Conservation (phyloP, 306 rosid species). For the Fragaria ananassa region DNA sequence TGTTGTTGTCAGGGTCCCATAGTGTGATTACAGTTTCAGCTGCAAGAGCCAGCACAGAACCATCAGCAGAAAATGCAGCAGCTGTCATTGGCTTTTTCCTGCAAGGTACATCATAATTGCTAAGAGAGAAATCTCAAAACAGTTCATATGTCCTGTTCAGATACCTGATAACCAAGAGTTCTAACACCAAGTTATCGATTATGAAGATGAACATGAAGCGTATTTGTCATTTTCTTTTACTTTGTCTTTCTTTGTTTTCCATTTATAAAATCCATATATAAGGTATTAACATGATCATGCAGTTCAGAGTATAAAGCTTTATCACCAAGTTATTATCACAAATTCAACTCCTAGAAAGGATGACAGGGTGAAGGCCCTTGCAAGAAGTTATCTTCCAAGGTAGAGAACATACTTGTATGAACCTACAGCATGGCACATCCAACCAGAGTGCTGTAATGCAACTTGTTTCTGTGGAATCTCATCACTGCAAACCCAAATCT, state of each 20-base stretch:
- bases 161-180: slow-evolving; percentile 6
- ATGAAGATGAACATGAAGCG: not conserved
- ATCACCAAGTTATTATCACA: not conserved
- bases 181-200: not conserved
- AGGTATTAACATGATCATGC: not conserved
- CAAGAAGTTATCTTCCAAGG: slow-evolving; percentile 6
- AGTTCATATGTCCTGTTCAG: not conserved
- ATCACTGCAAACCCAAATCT: slow-evolving; percentile 80
- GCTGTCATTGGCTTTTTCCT: slow-evolving; percentile 89
- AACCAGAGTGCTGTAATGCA: slow-evolving; percentile 50
- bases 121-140: slow-evolving; percentile 21
- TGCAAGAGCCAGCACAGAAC: slow-evolving; percentile 90
- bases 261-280: not conserved
- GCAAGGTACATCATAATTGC: slow-evolving; percentile 23
- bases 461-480: slow-evolving; percentile 46
- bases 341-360: not conserved
- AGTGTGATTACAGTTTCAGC: slow-evolving; percentile 83
- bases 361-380: not conserved
- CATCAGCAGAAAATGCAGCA: slow-evolving; percentile 84
- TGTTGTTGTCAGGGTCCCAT: slow-evolving; percentile 88
- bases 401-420: slow-evolving; percentile 21
- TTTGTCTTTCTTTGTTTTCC: not conserved
- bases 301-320: not conserved
- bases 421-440: slow-evolving; percentile 96
- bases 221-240: not conserved